phyloP scores from a whole-genome alignment of 441 rosid species.

The Jatropha multifida region DNA sequence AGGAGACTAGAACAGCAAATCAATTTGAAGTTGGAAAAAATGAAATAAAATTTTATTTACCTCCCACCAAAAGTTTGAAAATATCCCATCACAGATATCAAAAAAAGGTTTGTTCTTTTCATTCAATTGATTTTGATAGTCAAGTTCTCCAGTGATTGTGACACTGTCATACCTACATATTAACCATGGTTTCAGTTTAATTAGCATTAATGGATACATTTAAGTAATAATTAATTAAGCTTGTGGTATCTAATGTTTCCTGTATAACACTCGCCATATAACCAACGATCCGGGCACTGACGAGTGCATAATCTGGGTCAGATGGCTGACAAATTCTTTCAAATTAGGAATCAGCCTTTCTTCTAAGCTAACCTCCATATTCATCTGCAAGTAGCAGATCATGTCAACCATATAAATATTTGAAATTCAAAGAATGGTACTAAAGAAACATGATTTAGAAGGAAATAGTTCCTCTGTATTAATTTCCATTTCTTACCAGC shows the following conservation, averaged over 20 bases:
- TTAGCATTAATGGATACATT: neutral
- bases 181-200: neutral
- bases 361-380: constrained; percentile 59
- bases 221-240: neutral
- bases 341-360: constrained; percentile 48
- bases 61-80: constrained; percentile 73
- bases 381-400: constrained; percentile 45
- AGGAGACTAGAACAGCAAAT: neutral
- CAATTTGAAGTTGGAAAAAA: neutral
- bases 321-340: constrained; percentile 65
- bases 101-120: constrained; percentile 75
- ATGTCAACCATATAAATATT: no score
- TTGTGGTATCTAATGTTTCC: neutral
- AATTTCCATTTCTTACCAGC: neutral
- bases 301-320: constrained; percentile 64
- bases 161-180: constrained; percentile 75
- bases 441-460: neutral
- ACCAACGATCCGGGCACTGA: constrained; percentile 65
- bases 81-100: constrained; percentile 78
- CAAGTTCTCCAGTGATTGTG: constrained; percentile 56
- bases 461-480: neutral
- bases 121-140: constrained; percentile 68
- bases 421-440: neutral
- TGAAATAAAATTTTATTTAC: constrained; percentile 27
- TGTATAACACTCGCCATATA: constrained; percentile 52